Evolutionary conservation across 352 stramenopile species (phyloP).

Genomic region (Pythium oligandrum): DNA sequence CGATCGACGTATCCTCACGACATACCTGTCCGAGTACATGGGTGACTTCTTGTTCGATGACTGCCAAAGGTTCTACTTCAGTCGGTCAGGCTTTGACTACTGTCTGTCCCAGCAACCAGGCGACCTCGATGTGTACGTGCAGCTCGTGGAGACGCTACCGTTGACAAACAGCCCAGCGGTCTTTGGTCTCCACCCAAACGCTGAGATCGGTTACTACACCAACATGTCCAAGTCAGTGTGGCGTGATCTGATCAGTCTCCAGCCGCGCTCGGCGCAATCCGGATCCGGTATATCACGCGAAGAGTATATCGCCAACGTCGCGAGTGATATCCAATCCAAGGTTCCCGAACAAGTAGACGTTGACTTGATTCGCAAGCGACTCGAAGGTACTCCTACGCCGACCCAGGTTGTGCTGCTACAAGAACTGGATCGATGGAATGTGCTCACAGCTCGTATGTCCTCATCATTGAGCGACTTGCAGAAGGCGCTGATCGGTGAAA

Average conservation of each 20-base stretch:
- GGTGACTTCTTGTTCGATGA: constrained; percentile 96
- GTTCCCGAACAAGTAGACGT: constrained; percentile 87
- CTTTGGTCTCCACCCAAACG: constrained; percentile 95
- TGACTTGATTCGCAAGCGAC: constrained; percentile 78
- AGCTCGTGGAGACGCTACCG: constrained; percentile 87
- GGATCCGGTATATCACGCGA: constrained; percentile 86
- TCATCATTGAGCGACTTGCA: constrained; percentile 86
- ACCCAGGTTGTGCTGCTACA: constrained; percentile 93
- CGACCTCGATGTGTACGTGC: constrained; percentile 72
- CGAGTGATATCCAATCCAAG: constrained; percentile 89
- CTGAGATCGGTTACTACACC: constrained; percentile 95
- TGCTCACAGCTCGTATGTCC: constrained; percentile 83
- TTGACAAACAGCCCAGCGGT: constrained; percentile 93
- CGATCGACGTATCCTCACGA: constrained; percentile 93
- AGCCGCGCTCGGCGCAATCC: constrained; percentile 79
- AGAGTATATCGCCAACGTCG: constrained; percentile 88
- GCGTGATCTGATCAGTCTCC: constrained; percentile 90
- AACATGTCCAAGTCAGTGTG: constrained; percentile 94
- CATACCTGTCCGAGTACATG: constrained; percentile 95
- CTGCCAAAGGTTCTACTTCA: constrained; percentile 93
- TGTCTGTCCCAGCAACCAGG: constrained; percentile 48
- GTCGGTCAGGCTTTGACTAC: constrained; percentile 92
- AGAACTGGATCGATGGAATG: constrained; percentile 94
- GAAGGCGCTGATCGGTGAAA: constrained; percentile 92
- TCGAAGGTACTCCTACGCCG: constrained; percentile 70